phyloP scores from a whole-genome alignment of 2,329 filamentous ascomycete species.

The Stemphylium lycopersici region DNA sequence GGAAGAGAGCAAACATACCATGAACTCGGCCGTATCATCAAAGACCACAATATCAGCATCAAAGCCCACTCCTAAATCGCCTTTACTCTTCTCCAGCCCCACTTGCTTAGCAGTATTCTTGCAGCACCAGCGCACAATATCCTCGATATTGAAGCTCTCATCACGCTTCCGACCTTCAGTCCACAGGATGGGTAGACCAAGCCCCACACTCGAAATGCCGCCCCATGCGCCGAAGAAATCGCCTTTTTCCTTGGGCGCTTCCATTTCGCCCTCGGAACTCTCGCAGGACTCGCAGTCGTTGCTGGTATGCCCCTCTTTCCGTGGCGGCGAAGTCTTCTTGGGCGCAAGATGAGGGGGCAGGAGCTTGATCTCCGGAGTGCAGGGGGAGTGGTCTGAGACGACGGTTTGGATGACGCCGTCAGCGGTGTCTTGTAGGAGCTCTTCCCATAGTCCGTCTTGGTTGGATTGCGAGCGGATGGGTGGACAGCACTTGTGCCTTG shows the following conservation, averaged over 20 bases:
- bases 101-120: slow-evolving; percentile 88
- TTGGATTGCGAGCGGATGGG: slow-evolving; percentile 83
- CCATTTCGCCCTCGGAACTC: no score
- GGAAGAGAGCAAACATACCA: slow-evolving; percentile 57
- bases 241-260: slow-evolving; percentile 55
- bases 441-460: slow-evolving; percentile 85
- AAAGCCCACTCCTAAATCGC: slow-evolving; percentile 78
- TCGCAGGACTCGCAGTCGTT: no score
- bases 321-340: slow-evolving; percentile 15
- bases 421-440: slow-evolving; percentile 60
- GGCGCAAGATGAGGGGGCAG: slow-evolving; percentile 73
- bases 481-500: slow-evolving; percentile 92
- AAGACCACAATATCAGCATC: slow-evolving; percentile 94
- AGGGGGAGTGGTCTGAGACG: slow-evolving; percentile 94
- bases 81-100: slow-evolving; percentile 80
- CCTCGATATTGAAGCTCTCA: slow-evolving; percentile 65
- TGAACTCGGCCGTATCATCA: slow-evolving; percentile 81
- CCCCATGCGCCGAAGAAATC: slow-evolving; percentile 98
- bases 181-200: slow-evolving; percentile 90
- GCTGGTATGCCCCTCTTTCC: no score
- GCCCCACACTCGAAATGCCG: slow-evolving; percentile 90
- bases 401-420: slow-evolving; percentile 89
- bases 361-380: slow-evolving; percentile 91
- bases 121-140: slow-evolving; percentile 85
- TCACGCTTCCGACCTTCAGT: slow-evolving; percentile 72